Base-by-base conservation (phyloP, 768 basidiomycete genomes). In the Cystobasidium tubakii region DNA sequence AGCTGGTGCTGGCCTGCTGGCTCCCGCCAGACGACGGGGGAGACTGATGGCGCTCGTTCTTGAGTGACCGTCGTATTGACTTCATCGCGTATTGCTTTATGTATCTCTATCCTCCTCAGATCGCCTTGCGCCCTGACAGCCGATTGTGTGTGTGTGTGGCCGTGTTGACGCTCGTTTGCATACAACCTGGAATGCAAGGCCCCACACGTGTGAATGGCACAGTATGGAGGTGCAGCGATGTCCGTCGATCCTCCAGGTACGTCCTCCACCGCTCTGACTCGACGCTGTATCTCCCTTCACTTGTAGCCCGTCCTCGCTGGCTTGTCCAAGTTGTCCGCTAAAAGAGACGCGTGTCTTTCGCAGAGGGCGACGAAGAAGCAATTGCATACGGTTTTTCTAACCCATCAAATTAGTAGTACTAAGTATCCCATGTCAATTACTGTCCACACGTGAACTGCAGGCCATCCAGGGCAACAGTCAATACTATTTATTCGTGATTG, bases 31-130 rank as follows among this genome's bases (percentile, higher is more conserved):
- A 86, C 2, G 86, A 85, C 64, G 86, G 83, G 36, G 75, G 57
- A 73, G 84, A 81, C 74, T 82, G 80, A 9, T 84, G 81, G 36
- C 89, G 88, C 78, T 86, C 87, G 81, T 84, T 83, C 79, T 87
- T 88, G 80, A 91, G 86, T 43, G 90, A 90, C 81, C 92, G 90
- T 72, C 91, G 86, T 54, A 92, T 85, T 36, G 87, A 85, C 84
- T 90, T 91, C 90, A 93, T 92, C 2, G 57, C 27, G 33, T 6
- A 15, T 12, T 55, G 79, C 53, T 55, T 55, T n/a, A n/a, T n/a
- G n/a, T n/a, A n/a, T n/a, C n/a, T n/a, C 53, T 54, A n/a, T n/a
- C 53, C 27, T 6, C 27, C 53, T 54, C 53, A n/a, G n/a, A n/a
- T n/a, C n/a, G n/a, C n/a, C n/a, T n/a, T n/a, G n/a, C n/a, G n/a